A percentile compares a stretch with the other conserved stretches of the same genome.
Evolutionary conservation across 2,329 filamentous ascomycete species (phyloP).

Genomic region (Epichloe aotearoae): DNA sequence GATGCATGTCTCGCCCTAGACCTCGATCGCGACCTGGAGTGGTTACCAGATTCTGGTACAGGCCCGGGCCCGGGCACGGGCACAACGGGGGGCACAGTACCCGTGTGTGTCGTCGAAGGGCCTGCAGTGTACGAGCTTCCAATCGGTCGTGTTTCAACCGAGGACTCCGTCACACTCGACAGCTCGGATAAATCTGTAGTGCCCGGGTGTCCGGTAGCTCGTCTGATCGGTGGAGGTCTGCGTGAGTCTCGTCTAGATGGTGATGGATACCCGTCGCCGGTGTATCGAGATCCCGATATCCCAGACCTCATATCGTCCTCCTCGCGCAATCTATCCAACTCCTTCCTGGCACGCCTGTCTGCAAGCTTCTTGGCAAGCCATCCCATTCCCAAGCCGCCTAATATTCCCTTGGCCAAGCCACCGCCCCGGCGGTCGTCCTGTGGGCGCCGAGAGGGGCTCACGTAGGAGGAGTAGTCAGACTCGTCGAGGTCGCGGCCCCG

Average conservation of each 20-base stretch:
- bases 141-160: slow-evolving; percentile 17
- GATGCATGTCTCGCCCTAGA: slow-evolving; percentile 25
- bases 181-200: slow-evolving; percentile 16
- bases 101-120: slow-evolving; percentile 8
- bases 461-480: slow-evolving; percentile 47
- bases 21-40: slow-evolving; percentile 22
- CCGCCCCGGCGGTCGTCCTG: slow-evolving; percentile 29
- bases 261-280: slow-evolving; percentile 50
- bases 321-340: slow-evolving; percentile 32
- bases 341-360: slow-evolving; percentile 35
- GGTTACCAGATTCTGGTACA: slow-evolving; percentile 12
- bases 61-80: slow-evolving; percentile 1
- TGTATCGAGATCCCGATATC: slow-evolving; percentile 49
- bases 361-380: slow-evolving; percentile 55
- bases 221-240: slow-evolving; percentile 17
- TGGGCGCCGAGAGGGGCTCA: slow-evolving; percentile 48
- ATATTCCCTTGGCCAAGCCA: slow-evolving; percentile 40
- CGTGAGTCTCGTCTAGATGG: slow-evolving; percentile 27
- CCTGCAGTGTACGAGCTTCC: slow-evolving; percentile 15
- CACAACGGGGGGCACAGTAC: slow-evolving; percentile 9
- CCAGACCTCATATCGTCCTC: slow-evolving; percentile 46
- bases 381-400: slow-evolving; percentile 52
- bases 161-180: slow-evolving; percentile 24
- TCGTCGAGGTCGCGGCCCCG: slow-evolving; percentile 33
- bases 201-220: slow-evolving; percentile 16